Evolutionary conservation across 495 filamentous ascomycete genomes (phyloP), one percentile per base, ranked within the genome.

Genomic region (Podospora pseudoanserina): DNA sequence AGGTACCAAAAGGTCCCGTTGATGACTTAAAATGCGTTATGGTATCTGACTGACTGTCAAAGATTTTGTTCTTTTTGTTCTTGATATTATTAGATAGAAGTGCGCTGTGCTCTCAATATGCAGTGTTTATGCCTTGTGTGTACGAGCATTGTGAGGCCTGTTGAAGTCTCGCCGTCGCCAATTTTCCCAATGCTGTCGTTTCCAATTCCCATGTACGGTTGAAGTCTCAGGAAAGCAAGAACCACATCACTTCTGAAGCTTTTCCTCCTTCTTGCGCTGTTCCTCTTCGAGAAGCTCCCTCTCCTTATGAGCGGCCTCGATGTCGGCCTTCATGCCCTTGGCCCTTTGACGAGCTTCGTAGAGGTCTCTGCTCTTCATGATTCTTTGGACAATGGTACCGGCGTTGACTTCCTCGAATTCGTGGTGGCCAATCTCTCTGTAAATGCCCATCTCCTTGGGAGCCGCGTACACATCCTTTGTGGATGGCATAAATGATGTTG

Each of bases 301-400:
- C 64, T 78, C 68, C 69, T 79, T 81, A 65, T 85, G 79, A 15
- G 81, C 86, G 19, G 85, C 85, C 76, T 99, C 95, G 1, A 87
- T 84, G 32, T 88, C 80, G 5, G 86, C 89, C 79, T 98, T 99
- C 68, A 90, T 84, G 19, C 92, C 88, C 80, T 98, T 99, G 70
- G 86, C 86, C 69, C 91, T 84, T 82, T 99, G 95, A 65, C 95
- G 84, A 67, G 90, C 95, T 80, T 97, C 94, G 73, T 97, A 99
- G 65, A 90, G 85, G 65, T 88, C 88, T 56, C 93, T 82, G 71
- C 90, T 92, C 74, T 88, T 90, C 79, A 98, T 77, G 72, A 99
- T 99, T 27, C 95, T 82, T 62, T 89, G 86, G 68, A 98, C 93
- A 73, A 99, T 99, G 70, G 94, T 89, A 4, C 88, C 92, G 18